A percentile compares a stretch with the other conserved stretches of the same genome.
These are phyloP conservation scores for Juncus inflexus DNA, from an alignment of 176 grass and related monocot species.

Conservation along the genomic window DNA sequence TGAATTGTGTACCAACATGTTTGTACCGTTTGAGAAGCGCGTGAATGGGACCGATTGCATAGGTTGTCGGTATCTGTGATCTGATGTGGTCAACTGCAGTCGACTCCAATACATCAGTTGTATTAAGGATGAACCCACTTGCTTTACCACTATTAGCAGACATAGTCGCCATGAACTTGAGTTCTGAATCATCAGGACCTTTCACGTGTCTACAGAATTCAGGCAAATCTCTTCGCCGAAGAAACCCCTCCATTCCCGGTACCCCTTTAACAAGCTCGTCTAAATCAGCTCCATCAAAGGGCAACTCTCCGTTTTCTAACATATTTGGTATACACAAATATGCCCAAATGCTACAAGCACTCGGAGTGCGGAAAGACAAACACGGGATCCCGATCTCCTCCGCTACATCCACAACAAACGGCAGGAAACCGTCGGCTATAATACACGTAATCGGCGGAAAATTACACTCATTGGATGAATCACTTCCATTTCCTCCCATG, in stretches of 20 bases:
- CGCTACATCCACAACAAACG: slow-evolving; percentile 20
- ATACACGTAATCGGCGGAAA: slow-evolving; percentile 43
- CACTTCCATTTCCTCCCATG: not conserved
- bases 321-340: slow-evolving; percentile 34
- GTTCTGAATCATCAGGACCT: not conserved
- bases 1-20: not conserved
- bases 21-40: slow-evolving; percentile 7
- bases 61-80: slow-evolving; percentile 16
- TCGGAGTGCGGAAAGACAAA: slow-evolving; percentile 39
- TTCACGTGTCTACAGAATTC: not conserved
- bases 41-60: slow-evolving; percentile 42
- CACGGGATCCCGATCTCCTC: slow-evolving; percentile 45
- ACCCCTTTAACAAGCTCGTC: slow-evolving; percentile 22
- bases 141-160: slow-evolving; percentile 14
- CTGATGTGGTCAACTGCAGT: slow-evolving; percentile 23
- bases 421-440: slow-evolving; percentile 28
- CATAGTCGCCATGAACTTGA: not conserved
- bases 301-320: slow-evolving; percentile 14
- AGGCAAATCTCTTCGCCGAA: slow-evolving; percentile 27
- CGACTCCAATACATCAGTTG: slow-evolving; percentile 25
- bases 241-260: slow-evolving; percentile 30
- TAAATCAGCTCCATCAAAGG: not conserved
- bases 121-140: slow-evolving; percentile 42
- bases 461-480: not conserved
- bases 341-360: slow-evolving; percentile 24